Evolutionary conservation across 176 grass and related monocot species (phyloP), one percentile per base, ranked within the genome.

Genomic region (Bothriochloa decipiens): DNA sequence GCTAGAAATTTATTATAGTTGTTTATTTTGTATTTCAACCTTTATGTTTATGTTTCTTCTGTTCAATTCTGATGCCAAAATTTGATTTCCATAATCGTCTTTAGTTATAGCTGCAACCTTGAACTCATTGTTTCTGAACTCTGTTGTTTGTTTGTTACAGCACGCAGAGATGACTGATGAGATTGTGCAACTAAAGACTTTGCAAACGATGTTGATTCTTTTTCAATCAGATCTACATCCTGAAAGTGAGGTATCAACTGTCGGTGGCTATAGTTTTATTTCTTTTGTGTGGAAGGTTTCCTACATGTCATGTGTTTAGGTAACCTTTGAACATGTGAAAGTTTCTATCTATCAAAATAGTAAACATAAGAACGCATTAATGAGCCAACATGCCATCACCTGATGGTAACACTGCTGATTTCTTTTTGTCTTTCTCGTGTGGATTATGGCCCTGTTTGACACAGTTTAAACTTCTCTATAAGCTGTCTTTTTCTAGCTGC

Each of bases 121-220:
- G 60, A 76, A 25, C 47, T 82, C 65, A 46, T 65, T 42, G 66
- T 88, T 57, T 76, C 47, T 83, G 55, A 90, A 75, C 18, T 86
- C 18, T 77, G 40, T 26, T 86, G 39, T 72, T 86, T 84, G 46
- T 69, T 76, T 63, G 6, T 57, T 86, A 78, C 83, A 98, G 96
- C 96, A 98, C 53, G 85, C 91, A 72, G 93, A 94, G 77, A 98
- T 98, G 91, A 75, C 89, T 53, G 96, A 98, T 92, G 96, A 98
- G 81, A 98, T 82, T 87, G 81, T 95, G 82, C 96, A 98, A 81
- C 86, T 93, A 43, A 98, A 98, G 83, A 95, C 93, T 72, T 92
- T 98, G 87, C 96, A 98, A 84, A 98, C 96, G 47, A 95, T 91
- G 76, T 85, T 98, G 81, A 93, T 98, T 85, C 77, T 98, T 47